phyloP scores from a whole-genome alignment of 225 moss, liverwort and hornwort genomes.

The Straminergon stramineum region DNA sequence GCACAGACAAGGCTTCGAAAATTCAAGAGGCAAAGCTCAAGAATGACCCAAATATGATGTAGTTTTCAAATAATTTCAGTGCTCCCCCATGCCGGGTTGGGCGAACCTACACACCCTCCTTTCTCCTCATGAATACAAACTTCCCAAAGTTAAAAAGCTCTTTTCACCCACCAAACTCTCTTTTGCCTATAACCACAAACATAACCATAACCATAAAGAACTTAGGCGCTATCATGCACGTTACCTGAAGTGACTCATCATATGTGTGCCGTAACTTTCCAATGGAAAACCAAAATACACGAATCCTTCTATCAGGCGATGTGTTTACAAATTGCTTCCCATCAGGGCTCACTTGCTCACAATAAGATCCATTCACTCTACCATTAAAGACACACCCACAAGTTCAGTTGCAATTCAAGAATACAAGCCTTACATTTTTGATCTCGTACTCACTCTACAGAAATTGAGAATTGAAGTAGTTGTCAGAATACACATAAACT shows the following conservation, averaged over 20 bases:
- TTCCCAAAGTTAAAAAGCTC: no score
- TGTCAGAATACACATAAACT: background rate
- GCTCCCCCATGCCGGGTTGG: no score
- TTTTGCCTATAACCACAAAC: background rate
- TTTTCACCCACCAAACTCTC: no score
- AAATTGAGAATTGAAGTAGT: background rate
- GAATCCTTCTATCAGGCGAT: constrained; percentile 86
- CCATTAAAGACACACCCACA: background rate
- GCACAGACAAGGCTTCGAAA: no score
- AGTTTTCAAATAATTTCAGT: no score
- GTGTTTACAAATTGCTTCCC: constrained; percentile 93
- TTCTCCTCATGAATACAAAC: no score
- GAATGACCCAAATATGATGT: no score
- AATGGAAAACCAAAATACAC: constrained; percentile 80
- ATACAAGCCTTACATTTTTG: background rate
- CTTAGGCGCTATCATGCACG: background rate
- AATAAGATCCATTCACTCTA: constrained; percentile 4
- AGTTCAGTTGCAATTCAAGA: background rate
- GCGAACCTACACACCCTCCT: no score
- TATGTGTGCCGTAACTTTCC: constrained; percentile 91
- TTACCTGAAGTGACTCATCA: constrained; percentile 96
- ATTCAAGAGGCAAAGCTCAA: no score
- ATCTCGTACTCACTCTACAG: background rate
- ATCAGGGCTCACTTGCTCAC: constrained; percentile 74
- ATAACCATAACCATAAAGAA: background rate